Evolutionary conservation across 805 yeast genomes (phyloP), one percentile per base, ranked within the genome.

Genomic region (Candida rishiriensis): DNA sequence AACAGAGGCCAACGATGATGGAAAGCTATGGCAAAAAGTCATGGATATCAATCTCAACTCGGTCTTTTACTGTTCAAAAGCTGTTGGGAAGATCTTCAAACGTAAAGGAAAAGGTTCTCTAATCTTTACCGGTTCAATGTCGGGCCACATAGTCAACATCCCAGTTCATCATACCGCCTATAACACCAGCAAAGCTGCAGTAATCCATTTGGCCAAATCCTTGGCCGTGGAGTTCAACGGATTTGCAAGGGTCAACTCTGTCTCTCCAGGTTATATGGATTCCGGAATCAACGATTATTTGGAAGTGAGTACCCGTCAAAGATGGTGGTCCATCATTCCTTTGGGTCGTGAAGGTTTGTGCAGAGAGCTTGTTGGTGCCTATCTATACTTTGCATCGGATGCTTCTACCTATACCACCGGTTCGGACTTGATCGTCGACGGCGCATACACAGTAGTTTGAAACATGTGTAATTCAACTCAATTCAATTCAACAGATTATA

Each of bases 101-200:
- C 59, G 65, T 44, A 67, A 73, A 52, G 73, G 75, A 28, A 60
- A 57, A 36, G 81, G 81, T 29, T 72, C 78, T 10, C 60, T 75
- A 49, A 68, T 75, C 44, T 70, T 74, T 60, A 75, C 81, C 13
- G 80, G 78, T 6, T 74, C 79, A 16, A 74, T 75, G 78, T 72
- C 78, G 11, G 79, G 73, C 10, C 78, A 72, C 60, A 74, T 75
- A 49, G 77, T 72, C 48, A 75, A 75, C 50, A 74, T 71, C 38
- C 81, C 81, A 40, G 68, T 72, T 51, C 64, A 67, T 51, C 79
- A 75, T 53, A 70, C 77, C 36, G 70, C 71, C 34, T 73, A 73
- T 57, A 73, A 73, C 49, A 71, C 72, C 33, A 72, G 76, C 42
- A 73, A 73, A 58, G 77, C 78, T 34, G 78, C 71, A 30, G 74